Evolutionary conservation across 2,329 filamentous ascomycete species (phyloP).

Genomic region (Scedosporium apiospermum): DNA sequence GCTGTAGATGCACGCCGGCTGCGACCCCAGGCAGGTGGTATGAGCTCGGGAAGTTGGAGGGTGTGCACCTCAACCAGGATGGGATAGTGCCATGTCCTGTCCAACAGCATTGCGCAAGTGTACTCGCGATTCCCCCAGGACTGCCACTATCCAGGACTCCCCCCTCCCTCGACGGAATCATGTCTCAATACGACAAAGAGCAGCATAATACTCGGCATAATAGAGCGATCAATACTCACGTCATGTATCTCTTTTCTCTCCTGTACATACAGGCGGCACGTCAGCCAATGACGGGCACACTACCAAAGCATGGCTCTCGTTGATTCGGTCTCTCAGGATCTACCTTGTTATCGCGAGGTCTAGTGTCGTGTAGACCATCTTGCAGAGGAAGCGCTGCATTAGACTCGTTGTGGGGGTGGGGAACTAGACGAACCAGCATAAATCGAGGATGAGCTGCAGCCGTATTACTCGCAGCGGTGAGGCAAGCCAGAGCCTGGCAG

Average conservation of each 20-base stretch:
- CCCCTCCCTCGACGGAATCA: not conserved
- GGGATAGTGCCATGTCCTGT: not conserved
- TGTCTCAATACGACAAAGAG: not conserved
- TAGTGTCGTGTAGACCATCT: not conserved
- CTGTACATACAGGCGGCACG: not conserved
- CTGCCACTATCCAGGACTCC: no score
- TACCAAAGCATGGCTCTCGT: not conserved
- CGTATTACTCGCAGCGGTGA: no score
- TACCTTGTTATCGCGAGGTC: not conserved
- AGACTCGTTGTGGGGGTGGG: not conserved
- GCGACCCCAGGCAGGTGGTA: conserved; percentile 3
- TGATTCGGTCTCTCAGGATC: not conserved
- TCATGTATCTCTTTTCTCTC: not conserved
- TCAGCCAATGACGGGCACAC: not conserved
- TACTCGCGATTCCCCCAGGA: no score
- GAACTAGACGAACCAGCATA: not conserved
- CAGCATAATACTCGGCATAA: not conserved
- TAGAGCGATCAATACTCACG: not conserved
- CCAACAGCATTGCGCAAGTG: not conserved
- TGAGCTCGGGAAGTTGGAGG: not conserved
- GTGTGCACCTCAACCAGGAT: not conserved
- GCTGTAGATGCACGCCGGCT: conserved; percentile 6
- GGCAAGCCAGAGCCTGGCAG: no score
- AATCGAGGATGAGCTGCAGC: not conserved
- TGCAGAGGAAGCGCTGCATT: not conserved